These are phyloP conservation scores for Grosmannia huntii DNA, from an alignment of 2,329 filamentous ascomycete genomes.

Conservation along the genomic window DNA sequence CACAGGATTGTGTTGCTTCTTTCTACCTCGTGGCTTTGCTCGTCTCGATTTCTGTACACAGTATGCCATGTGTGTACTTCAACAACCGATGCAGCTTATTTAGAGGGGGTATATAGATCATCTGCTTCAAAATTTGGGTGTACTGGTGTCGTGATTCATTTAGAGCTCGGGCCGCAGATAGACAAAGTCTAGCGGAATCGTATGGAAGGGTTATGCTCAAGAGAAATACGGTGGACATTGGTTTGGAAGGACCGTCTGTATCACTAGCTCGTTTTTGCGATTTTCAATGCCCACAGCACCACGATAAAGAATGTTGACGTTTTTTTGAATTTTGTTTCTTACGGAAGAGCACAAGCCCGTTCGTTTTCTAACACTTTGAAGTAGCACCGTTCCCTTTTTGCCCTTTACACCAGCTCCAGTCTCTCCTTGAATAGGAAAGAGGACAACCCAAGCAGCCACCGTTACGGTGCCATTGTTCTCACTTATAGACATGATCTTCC, in stretches of 20 bases:
- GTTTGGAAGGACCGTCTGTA: neutral
- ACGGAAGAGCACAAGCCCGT: neutral
- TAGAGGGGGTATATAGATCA: neutral
- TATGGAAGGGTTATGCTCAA: neutral
- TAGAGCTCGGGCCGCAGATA: neutral
- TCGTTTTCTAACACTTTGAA: neutral
- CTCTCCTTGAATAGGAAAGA: neutral
- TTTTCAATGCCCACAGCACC: neutral
- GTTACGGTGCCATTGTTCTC: neutral
- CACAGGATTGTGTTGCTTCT: neutral
- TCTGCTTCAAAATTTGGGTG: neutral
- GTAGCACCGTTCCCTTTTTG: neutral
- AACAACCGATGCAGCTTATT: neutral
- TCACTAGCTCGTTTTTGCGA: neutral
- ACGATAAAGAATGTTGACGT: constrained; percentile 2
- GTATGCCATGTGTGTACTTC: neutral
- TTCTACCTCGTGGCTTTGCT: neutral
- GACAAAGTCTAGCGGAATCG: neutral
- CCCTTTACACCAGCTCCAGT: neutral
- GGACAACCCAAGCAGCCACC: neutral
- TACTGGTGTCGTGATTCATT: neutral
- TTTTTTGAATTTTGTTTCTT: constrained; percentile 6
- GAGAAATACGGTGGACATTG: neutral
- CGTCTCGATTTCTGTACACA: neutral
- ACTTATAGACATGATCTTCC: neutral